Evolutionary conservation across 2,329 filamentous ascomycete genomes (phyloP).

Genomic region (Colletotrichum sp.): DNA sequence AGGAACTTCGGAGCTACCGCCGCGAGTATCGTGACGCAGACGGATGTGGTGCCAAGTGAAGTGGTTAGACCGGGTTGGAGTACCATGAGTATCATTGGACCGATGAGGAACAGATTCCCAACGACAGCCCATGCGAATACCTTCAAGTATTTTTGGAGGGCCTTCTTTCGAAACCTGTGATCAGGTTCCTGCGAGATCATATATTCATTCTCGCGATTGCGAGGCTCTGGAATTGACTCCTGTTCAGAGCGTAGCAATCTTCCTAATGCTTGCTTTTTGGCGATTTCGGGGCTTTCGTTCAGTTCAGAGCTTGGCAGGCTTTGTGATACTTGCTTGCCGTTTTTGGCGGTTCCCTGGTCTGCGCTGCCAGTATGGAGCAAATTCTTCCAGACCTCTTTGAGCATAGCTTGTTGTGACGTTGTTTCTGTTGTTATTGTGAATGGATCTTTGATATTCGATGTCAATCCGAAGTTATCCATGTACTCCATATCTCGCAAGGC

Average conservation of each 20-base stretch:
- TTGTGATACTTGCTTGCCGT: too few species aligned
- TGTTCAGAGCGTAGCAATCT: too few species aligned
- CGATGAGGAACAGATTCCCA: background rate
- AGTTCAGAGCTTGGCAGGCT: too few species aligned
- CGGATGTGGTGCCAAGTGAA: background rate
- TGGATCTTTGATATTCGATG: background rate
- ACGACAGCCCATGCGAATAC: background rate
- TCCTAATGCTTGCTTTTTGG: too few species aligned
- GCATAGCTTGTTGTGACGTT: background rate
- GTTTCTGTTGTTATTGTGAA: background rate
- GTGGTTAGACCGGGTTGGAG: background rate
- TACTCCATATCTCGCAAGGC: background rate
- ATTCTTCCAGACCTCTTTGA: background rate
- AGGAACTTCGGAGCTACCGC: fast-evolving
- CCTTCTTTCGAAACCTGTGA: background rate
- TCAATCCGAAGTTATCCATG: background rate
- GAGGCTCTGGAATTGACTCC: too few species aligned
- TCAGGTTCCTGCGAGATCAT: background rate
- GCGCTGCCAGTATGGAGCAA: too few species aligned
- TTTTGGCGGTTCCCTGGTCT: too few species aligned
- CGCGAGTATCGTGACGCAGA: background rate
- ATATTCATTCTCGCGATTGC: too few species aligned
- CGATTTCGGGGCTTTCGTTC: too few species aligned
- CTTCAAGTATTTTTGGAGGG: background rate
- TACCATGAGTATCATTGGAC: background rate